Conservation (phyloP, 2,329 filamentous ascomycete species). For the Apiospora phragmitis region DNA sequence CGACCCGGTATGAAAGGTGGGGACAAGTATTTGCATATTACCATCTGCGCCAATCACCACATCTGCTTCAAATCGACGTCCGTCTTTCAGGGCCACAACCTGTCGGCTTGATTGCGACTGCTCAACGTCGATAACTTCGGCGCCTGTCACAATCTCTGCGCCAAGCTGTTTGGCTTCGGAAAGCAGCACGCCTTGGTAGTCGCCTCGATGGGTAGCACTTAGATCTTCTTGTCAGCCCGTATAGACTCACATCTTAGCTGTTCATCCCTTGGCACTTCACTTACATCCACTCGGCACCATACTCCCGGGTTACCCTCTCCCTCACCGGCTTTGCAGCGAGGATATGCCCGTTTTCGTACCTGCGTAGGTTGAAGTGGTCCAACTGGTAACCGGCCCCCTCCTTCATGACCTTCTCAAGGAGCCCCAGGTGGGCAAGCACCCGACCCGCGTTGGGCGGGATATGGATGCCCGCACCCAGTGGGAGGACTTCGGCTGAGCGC, state of each 20-base stretch:
- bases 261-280: neutral
- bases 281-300: neutral
- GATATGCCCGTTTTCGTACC: neutral
- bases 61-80: neutral
- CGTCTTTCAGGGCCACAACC: neutral
- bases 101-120: neutral
- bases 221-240: neutral
- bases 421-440: neutral
- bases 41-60: slow-evolving; percentile 4
- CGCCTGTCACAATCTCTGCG: neutral
- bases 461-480: neutral
- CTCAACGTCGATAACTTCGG: neutral
- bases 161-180: neutral
- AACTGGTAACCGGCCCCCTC: neutral
- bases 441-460: neutral
- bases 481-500: neutral
- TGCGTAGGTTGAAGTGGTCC: neutral
- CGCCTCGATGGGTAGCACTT: neutral
- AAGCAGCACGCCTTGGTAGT: neutral
- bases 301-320: neutral
- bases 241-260: neutral
- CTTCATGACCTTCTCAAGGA: neutral
- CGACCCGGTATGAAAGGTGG: neutral
- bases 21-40: neutral
- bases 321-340: neutral